Evolutionary conservation across 1,284 basidiomycete genomes (phyloP), one percentile per base, ranked within the genome.

Genomic region (Kwoniella shivajii): DNA sequence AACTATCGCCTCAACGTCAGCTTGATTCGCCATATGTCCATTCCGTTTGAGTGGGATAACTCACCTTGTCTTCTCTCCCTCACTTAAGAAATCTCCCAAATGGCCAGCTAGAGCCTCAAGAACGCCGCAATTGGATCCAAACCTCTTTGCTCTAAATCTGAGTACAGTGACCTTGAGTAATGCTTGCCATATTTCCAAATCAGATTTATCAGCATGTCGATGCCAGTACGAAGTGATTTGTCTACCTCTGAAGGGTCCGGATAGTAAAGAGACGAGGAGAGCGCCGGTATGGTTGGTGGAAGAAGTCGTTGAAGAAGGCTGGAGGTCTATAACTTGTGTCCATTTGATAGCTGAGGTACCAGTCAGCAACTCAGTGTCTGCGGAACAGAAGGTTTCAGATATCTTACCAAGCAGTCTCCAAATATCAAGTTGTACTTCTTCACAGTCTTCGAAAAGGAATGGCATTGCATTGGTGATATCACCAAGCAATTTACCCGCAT

Each of bases 61-160:
- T 45, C 26, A 68, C 61, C 52, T 54, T 5, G 68, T 68, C 54
- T 62, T 67, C 14, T 58, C 54, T 22, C 42, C 52, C 24, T 60
- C 43, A 2, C 61, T 53, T 4, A 69, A 43, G 46, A 66, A 72
- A 56, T 74, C 74, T 27, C 45, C 51, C 20, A 76, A 46, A 53
- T 74, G 73, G 3, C 64, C 73, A 1, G 72, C 69, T 7, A 76
- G 58, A 6, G 67, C 61, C 52, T 76, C 73, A 34, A 76, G 58
- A 4, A 76, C 67, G 24, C 73, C 74, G 43, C 69, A 59, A 59
- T 76, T 74, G 14, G 70, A 60, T 4, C 71, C 73, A 0, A 66
- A 68, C 3, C 64, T 56, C 57, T 69, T 72, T 22, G 71, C 69
- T 18, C 70, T 59, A 63, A 71, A 76, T 9, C 72, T 64, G 11